A percentile compares a stretch with the other conserved stretches of the same genome.
phyloP scores from a whole-genome alignment of 495 filamentous ascomycete genomes.

The Aspergillus asperescens region DNA sequence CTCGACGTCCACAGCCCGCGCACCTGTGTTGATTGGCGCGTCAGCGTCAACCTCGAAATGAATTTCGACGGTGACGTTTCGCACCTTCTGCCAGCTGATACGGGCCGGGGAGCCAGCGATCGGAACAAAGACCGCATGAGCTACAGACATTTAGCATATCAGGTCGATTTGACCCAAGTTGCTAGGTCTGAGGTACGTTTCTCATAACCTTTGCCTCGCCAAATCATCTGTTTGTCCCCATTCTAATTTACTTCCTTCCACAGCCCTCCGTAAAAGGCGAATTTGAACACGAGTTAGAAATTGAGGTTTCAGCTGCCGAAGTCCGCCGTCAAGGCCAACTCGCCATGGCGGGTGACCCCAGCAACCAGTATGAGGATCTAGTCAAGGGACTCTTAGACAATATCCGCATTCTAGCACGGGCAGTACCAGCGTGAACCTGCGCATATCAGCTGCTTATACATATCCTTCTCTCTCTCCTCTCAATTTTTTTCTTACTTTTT shows the following conservation, averaged over 20 bases:
- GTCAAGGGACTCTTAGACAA: conserved; percentile 84
- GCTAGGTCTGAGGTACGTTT: conserved; percentile 51
- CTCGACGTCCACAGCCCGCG: conserved; percentile 71
- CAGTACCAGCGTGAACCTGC: conserved; percentile 35
- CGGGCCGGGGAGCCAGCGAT: conserved; percentile 44
- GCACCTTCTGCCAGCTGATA: conserved; percentile 41
- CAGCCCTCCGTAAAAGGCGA: conserved; percentile 42
- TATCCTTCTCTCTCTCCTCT: not conserved
- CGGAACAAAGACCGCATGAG: conserved; percentile 84
- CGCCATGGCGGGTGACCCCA: conserved; percentile 48
- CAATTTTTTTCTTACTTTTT: conserved; percentile 13
- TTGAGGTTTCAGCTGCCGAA: conserved; percentile 66
- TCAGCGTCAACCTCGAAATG: conserved; percentile 89
- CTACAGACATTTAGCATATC: conserved; percentile 78
- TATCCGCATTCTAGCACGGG: conserved; percentile 60
- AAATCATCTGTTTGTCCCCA: not conserved
- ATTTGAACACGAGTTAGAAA: conserved; percentile 84
- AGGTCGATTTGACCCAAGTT: conserved; percentile 88
- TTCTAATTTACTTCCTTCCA: conserved; percentile 4
- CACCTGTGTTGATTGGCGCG: conserved; percentile 72
- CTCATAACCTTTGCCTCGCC: not conserved
- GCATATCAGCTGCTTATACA: no score
- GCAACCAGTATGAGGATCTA: conserved; percentile 64
- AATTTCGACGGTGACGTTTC: conserved; percentile 65
- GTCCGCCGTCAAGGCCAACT: conserved; percentile 65